These are phyloP conservation scores for Calonectria multiphialidica DNA, from an alignment of 2,329 filamentous ascomycete genomes.

Conservation along the genomic window DNA sequence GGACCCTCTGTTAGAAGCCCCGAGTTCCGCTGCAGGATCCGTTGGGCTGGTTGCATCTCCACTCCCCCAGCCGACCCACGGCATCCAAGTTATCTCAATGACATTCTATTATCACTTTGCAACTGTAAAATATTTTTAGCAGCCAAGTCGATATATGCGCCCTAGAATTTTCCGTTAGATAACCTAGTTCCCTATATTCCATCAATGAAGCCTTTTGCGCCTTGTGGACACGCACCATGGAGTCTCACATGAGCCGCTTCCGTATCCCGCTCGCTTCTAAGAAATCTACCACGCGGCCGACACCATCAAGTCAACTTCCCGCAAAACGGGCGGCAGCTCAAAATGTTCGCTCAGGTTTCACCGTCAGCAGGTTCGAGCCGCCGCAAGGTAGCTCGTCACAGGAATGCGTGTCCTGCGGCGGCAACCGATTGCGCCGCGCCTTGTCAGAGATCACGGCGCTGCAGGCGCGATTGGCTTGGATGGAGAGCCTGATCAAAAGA, in stretches of 20 bases:
- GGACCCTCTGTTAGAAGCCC: not conserved
- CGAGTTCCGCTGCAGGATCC: not conserved
- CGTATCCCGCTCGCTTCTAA: not conserved
- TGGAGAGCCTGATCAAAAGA: not conserved
- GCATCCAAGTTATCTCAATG: not conserved
- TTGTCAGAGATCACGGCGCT: not conserved
- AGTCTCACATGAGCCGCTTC: conserved; percentile 11
- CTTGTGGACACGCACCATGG: not conserved
- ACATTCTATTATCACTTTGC: not conserved
- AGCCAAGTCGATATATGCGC: too few species aligned
- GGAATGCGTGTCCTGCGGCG: not conserved
- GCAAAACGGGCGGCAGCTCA: not conserved
- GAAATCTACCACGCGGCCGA: not conserved
- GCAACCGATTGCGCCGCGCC: not conserved
- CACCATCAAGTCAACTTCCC: not conserved
- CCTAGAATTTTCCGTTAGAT: too few species aligned
- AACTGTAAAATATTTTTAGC: not conserved
- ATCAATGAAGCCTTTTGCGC: too few species aligned
- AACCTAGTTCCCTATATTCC: not conserved
- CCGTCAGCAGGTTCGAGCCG: not conserved
- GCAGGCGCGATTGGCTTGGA: not conserved
- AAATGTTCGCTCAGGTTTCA: not conserved
- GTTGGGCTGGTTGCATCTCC: not conserved
- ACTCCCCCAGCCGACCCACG: not conserved
- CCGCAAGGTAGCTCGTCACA: not conserved